These are phyloP conservation scores for Lactifluus echinatus DNA, from an alignment of 768 basidiomycete species.

Conservation along the genomic window DNA sequence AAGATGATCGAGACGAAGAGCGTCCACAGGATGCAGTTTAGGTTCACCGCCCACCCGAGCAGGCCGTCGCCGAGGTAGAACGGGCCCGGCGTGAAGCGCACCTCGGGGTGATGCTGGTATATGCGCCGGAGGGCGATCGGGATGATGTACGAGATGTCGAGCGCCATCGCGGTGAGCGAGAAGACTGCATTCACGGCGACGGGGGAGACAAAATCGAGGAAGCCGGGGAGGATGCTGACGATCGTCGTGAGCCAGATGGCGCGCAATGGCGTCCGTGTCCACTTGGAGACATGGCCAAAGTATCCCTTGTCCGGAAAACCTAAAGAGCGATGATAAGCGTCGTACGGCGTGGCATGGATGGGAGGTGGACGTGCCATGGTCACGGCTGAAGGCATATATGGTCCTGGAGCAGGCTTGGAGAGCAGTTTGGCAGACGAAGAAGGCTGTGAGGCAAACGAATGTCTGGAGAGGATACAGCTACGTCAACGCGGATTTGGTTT, in stretches of 20 bases:
- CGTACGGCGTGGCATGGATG: not conserved
- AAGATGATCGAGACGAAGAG: conserved; percentile 63
- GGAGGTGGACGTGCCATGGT: conserved; percentile 41
- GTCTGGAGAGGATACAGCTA: conserved; percentile 29
- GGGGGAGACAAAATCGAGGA: conserved; percentile 69
- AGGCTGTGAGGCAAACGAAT: conserved; percentile 78
- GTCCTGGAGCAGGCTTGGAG: conserved; percentile 78
- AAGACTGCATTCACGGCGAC: conserved; percentile 77
- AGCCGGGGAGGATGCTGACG: conserved; percentile 57
- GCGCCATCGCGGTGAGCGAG: conserved; percentile 69
- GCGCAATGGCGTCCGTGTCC: conserved; percentile 66
- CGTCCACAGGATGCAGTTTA: conserved; percentile 61
- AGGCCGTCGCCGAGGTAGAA: conserved; percentile 74
- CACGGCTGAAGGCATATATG: conserved; percentile 78
- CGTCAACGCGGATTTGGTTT: not conserved
- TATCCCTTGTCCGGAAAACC: conserved; percentile 71
- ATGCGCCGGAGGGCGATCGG: conserved; percentile 68
- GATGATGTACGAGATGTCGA: conserved; percentile 74
- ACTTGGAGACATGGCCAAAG: conserved; percentile 57
- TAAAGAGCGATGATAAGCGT: conserved; percentile 21
- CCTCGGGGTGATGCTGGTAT: conserved; percentile 67
- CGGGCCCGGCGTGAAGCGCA: conserved; percentile 77
- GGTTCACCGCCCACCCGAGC: conserved; percentile 53
- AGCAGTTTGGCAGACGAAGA: conserved; percentile 75
- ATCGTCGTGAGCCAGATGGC: conserved; percentile 68